Conservation (phyloP, 202 grass and related monocot genomes). For the Schoenoplectus triqueter region DNA sequence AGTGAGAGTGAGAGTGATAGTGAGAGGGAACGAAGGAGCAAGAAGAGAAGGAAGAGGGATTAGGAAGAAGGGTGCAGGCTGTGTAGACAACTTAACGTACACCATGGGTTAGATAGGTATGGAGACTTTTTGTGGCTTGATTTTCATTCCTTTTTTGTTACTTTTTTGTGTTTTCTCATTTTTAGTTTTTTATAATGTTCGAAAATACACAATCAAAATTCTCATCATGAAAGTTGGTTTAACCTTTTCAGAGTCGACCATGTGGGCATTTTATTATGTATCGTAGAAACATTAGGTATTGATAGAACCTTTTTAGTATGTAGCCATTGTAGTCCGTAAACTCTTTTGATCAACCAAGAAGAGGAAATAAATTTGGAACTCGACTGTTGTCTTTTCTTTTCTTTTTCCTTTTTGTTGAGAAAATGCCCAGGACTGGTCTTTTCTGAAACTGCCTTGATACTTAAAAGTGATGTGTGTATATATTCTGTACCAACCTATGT, state of each 20-base stretch:
- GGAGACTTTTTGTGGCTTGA: background rate
- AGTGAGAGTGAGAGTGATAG: constrained; percentile 48
- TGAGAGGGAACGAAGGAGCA: constrained; percentile 53
- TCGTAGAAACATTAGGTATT: background rate
- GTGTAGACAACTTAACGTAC: background rate
- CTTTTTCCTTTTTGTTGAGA: too few species aligned
- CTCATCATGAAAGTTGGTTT: constrained; percentile 6
- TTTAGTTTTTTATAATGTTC: background rate
- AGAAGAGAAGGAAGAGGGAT: constrained; percentile 64
- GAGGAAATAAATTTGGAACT: too few species aligned
- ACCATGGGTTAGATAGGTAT: constrained; percentile 19
- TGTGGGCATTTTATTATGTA: background rate
- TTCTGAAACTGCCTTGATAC: background rate
- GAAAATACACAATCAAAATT: background rate
- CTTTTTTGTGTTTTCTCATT: background rate
- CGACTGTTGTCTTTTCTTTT: too few species aligned
- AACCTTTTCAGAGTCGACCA: background rate
- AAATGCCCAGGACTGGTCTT: too few species aligned
- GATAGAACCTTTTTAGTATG: background rate
- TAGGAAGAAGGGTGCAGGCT: background rate
- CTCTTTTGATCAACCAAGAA: background rate
- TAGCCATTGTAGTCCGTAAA: background rate
- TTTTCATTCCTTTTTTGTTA: background rate
- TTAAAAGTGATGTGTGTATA: background rate
- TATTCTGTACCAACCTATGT: background rate